Percentiles rank a stretch among this genome's conserved stretches.
Evolutionary conservation across 169 alveolate species (phyloP).

Genomic region (Eimeria praecox): DNA sequence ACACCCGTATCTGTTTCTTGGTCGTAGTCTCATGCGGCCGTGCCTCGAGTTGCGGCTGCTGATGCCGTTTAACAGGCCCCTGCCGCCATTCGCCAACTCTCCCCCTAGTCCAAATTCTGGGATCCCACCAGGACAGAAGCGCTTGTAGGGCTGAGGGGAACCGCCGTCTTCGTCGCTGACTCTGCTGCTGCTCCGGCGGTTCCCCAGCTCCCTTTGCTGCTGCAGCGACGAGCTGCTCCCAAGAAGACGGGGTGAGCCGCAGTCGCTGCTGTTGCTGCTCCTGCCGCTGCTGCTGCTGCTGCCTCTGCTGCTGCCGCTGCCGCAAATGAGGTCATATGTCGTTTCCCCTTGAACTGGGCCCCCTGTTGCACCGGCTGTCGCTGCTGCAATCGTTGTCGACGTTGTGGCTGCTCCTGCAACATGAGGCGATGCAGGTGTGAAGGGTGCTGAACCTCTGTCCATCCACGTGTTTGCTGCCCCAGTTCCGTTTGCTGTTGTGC

Average conservation of each 20-base stretch:
- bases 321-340: neutral
- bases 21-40: neutral
- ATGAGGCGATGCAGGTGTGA: neutral
- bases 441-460: neutral
- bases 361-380: neutral
- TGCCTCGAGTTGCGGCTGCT: neutral
- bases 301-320: neutral
- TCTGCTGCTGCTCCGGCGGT: neutral
- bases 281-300: neutral
- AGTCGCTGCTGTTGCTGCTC: neutral
- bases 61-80: neutral
- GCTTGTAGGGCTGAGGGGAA: neutral
- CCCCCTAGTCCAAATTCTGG: neutral
- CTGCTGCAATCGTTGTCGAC: neutral
- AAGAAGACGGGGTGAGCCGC: neutral
- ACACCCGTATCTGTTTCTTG: neutral
- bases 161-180: neutral
- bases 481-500: neutral
- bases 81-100: neutral
- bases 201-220: neutral
- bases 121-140: neutral
- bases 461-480: neutral
- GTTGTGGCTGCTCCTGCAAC: neutral
- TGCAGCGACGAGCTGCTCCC: neutral
- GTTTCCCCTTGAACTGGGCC: neutral